Base-by-base conservation (phyloP, 1,139 yeast genomes). In the Yamadazyma kanchanaburiensis region DNA sequence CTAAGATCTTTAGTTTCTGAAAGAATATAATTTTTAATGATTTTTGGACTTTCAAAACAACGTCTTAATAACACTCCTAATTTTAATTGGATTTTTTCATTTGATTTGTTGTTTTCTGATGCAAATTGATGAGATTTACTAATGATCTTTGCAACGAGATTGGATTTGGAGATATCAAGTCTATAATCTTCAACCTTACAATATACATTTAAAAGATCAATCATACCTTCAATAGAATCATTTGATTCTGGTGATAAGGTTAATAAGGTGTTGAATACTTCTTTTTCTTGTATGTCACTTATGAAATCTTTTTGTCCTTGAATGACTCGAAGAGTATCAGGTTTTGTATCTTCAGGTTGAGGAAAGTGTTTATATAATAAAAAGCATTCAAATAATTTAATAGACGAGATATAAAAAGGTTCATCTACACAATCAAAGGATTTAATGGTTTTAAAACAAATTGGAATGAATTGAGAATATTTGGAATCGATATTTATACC, bases 21-120 rank as follows among this genome's bases (percentile, higher is more conserved):
- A 13, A 57, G 49, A 51, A 86, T 74, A 25, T 73, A 58, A 12
- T 60, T 59, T 16, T 64, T 60, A 12, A 87, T 58, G 11, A 75
- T 58, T 0, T 66, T 69, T 0, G 60, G 55, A 1, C 77, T 71
- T 50, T 89, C 97, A 48, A 80, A 77, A 34, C 88, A 77, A 31
- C 84, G 68, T 47, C 96, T 70, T 4, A 81, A 55, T 17, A 87
- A 60, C 15, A 77, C 60, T 1, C 49, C 55, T 13, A 56, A 20
- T 23, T 24, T 42, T 36, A 14, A 51, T 39, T 40, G 38, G 5
- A 30, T 12, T n/a, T 25, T 20, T 15, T 41, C 45, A 22, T 37
- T 35, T 18, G 33, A 33, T 13, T 27, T 19, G 5, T 17, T 22
- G 17, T 16, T 30, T 15, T 26, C 29, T 9, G 26, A 27, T 15